These are phyloP conservation scores for Neurospora hispaniola DNA, from an alignment of 495 filamentous ascomycete species.

Conservation along the genomic window DNA sequence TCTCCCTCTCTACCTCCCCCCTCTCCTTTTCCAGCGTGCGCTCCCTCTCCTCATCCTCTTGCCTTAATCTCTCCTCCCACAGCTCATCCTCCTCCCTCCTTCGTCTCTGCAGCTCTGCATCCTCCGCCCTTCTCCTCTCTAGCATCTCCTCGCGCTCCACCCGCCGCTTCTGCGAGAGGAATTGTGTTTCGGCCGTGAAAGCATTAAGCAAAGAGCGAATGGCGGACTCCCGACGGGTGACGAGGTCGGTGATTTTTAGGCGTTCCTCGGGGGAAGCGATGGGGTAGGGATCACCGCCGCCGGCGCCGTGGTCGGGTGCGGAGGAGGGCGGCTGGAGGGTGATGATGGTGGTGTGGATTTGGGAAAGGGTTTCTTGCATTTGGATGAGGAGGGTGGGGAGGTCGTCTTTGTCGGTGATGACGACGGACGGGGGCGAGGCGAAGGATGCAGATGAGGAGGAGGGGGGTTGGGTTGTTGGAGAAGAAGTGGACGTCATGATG, in stretches of 20 bases:
- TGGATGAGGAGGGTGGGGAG: slow-evolving; percentile 22
- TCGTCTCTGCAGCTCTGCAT: slow-evolving; percentile 21
- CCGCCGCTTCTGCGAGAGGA: slow-evolving; percentile 9
- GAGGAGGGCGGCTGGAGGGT: slow-evolving; percentile 6
- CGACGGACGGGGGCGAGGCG: no score
- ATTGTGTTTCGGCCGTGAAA: slow-evolving; percentile 17
- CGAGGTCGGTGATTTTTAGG: slow-evolving; percentile 21
- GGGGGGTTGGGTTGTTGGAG: not conserved
- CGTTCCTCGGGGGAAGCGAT: slow-evolving; percentile 14
- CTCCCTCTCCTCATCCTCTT: slow-evolving; percentile 17
- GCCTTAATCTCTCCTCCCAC: slow-evolving; percentile 6
- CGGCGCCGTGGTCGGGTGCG: not conserved
- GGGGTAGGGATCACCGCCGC: not conserved
- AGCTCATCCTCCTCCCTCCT: slow-evolving; percentile 23
- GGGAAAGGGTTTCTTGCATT: slow-evolving; percentile 26
- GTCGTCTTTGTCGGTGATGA: slow-evolving; percentile 8
- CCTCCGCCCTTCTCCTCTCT: slow-evolving; percentile 19
- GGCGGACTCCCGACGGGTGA: slow-evolving; percentile 15
- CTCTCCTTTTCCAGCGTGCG: slow-evolving; percentile 11
- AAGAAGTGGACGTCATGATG: not conserved
- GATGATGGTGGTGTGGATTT: slow-evolving; percentile 21
- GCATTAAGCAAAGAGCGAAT: slow-evolving; percentile 14
- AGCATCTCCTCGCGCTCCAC: slow-evolving; percentile 17
- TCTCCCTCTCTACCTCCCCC: slow-evolving; percentile 20
- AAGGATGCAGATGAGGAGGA: no score